phyloP scores from a whole-genome alignment of 2,329 filamentous ascomycete species.

The Phoma sp. region DNA sequence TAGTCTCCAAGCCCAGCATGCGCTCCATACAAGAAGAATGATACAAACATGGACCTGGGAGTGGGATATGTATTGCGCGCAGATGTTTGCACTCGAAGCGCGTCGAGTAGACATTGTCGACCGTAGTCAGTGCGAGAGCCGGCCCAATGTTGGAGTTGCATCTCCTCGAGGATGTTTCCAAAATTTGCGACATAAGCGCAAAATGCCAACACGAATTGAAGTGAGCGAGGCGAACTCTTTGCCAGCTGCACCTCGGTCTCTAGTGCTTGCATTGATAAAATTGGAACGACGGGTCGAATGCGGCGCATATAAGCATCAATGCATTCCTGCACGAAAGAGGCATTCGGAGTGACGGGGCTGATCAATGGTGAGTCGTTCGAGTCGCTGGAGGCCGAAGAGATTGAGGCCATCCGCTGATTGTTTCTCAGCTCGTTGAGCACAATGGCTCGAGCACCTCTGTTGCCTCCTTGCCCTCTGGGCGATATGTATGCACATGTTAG shows the following conservation, averaged over 20 bases:
- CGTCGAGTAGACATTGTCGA: slow-evolving; percentile 33
- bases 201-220: slow-evolving; percentile 44
- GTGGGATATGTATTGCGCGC: slow-evolving; percentile 27
- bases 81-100: slow-evolving; percentile 26
- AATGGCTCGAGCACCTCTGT: slow-evolving; percentile 75
- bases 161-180: slow-evolving; percentile 21
- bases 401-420: slow-evolving; percentile 49
- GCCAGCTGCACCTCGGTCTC: slow-evolving; percentile 28
- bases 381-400: background rate
- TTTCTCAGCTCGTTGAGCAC: slow-evolving; percentile 76
- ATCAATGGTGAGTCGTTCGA: background rate
- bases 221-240: slow-evolving; percentile 28
- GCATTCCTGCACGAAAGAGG: slow-evolving; percentile 68
- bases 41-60: slow-evolving; percentile 63
- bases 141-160: background rate
- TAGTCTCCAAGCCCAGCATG: slow-evolving; percentile 75
- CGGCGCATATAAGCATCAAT: slow-evolving; percentile 72
- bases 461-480: slow-evolving; percentile 77
- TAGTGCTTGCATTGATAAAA: slow-evolving; percentile 31
- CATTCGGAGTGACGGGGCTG: slow-evolving; percentile 1
- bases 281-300: slow-evolving; percentile 62
- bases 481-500: slow-evolving; percentile 73
- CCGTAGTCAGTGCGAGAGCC: background rate
- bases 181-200: slow-evolving; percentile 46
- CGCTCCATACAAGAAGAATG: slow-evolving; percentile 77